These are phyloP conservation scores for Sideroxylon spinosum DNA, from an alignment of 179 eudicot species.

Conservation along the genomic window DNA sequence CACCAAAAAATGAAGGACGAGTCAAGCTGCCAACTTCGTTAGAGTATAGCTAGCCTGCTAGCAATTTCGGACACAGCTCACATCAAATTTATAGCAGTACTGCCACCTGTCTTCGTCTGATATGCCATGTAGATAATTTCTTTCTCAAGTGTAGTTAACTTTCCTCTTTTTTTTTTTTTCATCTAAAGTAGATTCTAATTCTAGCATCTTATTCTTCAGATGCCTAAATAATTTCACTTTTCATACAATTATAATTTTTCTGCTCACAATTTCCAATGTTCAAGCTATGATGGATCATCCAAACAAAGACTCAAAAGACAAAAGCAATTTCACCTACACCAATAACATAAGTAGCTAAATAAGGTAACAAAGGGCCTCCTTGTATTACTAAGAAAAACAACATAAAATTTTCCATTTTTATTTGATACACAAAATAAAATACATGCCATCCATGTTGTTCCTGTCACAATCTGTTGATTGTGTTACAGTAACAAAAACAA, in stretches of 20 bases:
- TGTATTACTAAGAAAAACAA: too few relatives aligned
- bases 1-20: too few relatives aligned
- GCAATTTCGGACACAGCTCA: too few relatives aligned
- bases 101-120: too few relatives aligned
- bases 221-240: not conserved
- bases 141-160: too few relatives aligned
- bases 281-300: not conserved
- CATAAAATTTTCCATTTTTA: not conserved
- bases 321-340: not conserved
- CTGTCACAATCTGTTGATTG: not conserved
- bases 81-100: too few relatives aligned
- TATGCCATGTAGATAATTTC: too few relatives aligned
- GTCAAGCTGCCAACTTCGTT: too few relatives aligned
- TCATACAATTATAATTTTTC: too few relatives aligned
- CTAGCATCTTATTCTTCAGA: not conserved
- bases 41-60: too few relatives aligned
- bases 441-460: not conserved
- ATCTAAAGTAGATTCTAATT: not conserved
- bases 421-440: not conserved
- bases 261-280: not conserved
- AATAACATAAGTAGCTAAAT: not conserved
- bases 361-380: not conserved
- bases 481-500: not conserved
- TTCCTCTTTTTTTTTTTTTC: too few relatives aligned
- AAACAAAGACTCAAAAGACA: not conserved